Conservation (phyloP, 2,329 filamentous ascomycete species). For the Dothistroma septosporum region DNA sequence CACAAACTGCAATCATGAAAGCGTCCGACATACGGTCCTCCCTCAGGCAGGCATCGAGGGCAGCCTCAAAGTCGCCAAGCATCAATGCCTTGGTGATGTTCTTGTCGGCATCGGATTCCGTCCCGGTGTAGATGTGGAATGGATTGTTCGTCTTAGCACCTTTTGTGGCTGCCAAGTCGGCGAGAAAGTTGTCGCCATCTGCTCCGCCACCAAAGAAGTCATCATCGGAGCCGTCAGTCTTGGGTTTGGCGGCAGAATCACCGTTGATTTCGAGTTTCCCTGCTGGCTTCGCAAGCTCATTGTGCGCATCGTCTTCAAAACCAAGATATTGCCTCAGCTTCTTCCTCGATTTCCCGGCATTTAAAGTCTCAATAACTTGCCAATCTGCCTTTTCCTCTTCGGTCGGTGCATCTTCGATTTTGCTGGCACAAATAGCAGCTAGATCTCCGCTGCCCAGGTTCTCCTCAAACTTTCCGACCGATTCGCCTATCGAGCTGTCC, state of each 20-base stretch:
- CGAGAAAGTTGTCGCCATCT: conserved; percentile 81
- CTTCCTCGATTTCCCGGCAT: conserved; percentile 78
- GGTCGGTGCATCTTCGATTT: conserved; percentile 68
- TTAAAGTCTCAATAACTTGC: conserved; percentile 86
- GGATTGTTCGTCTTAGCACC: conserved; percentile 90
- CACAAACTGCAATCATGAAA: conserved; percentile 96
- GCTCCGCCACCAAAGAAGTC: conserved; percentile 70
- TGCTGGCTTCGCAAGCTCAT: conserved; percentile 41
- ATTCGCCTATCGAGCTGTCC: conserved; percentile 76
- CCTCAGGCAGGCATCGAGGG: conserved; percentile 80
- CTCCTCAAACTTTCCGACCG: conserved; percentile 82
- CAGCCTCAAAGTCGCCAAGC: conserved; percentile 84
- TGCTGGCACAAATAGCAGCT: conserved; percentile 70
- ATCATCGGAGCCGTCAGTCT: conserved; percentile 36
- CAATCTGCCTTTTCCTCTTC: conserved; percentile 96
- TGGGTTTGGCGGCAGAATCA: conserved; percentile 47
- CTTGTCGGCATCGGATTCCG: conserved; percentile 80
- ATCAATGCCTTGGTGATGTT: conserved; percentile 82
- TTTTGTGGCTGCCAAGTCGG: conserved; percentile 79
- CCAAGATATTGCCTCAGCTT: conserved; percentile 85
- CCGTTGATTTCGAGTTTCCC: conserved; percentile 46
- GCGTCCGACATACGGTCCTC: conserved; percentile 91
- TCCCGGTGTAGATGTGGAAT: conserved; percentile 80
- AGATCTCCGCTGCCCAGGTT: conserved; percentile 75
- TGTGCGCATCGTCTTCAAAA: conserved; percentile 61